These are phyloP conservation scores for Boletus insuetus DNA, from an alignment of 768 basidiomycete genomes.

Conservation along the genomic window DNA sequence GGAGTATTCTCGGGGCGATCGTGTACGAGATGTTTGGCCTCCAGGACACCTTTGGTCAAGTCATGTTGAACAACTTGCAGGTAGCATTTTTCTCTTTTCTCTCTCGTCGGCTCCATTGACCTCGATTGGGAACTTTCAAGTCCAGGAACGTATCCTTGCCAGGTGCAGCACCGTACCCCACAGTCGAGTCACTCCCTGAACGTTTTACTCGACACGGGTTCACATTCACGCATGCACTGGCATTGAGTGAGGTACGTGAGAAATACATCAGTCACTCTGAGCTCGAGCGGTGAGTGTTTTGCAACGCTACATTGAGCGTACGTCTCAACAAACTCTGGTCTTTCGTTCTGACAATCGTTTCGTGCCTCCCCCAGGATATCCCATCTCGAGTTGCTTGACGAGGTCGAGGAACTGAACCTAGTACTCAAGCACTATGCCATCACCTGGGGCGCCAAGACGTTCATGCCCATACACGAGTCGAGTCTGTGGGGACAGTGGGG, in stretches of 20 bases:
- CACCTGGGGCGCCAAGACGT: constrained; percentile 51
- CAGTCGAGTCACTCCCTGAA: constrained; percentile 46
- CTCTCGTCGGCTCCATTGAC: too few relatives aligned
- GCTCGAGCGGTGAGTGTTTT: constrained; percentile 45
- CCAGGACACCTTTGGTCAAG: constrained; percentile 83
- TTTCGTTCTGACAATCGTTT: too few relatives aligned
- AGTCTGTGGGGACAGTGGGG: constrained; percentile 17
- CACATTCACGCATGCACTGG: constrained; percentile 23
- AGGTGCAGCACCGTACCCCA: constrained; percentile 63
- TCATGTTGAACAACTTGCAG: constrained; percentile 87
- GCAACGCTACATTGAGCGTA: too few relatives aligned
- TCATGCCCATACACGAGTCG: not conserved
- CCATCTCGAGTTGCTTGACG: constrained; percentile 72
- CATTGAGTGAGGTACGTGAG: constrained; percentile 44
- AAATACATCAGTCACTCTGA: constrained; percentile 37
- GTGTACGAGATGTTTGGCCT: constrained; percentile 92
- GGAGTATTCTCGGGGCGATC: constrained; percentile 47
- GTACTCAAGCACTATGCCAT: constrained; percentile 49
- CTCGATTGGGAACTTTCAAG: constrained; percentile 35
- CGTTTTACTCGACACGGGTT: constrained; percentile 64
- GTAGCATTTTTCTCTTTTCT: constrained; percentile 34
- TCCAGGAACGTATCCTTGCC: constrained; percentile 70
- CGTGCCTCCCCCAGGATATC: constrained; percentile 52
- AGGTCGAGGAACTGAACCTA: constrained; percentile 91
- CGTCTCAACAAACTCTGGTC: too few relatives aligned